Evolutionary conservation across 306 rosid genomes (phyloP).

Genomic region (Vigna angularis): DNA sequence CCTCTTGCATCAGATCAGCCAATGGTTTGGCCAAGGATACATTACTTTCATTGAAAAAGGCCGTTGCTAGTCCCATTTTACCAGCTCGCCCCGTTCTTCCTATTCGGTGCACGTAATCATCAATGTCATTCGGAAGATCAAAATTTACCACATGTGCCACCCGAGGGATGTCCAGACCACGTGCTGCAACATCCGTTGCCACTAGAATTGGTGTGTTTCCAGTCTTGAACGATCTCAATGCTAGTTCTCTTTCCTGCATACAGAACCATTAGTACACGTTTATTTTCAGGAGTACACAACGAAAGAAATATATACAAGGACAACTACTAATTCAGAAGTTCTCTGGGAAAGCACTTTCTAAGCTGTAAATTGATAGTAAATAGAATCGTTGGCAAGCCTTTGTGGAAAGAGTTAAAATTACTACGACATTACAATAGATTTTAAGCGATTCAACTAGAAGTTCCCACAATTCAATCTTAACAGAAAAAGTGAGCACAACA

Average conservation of each 20-base stretch:
- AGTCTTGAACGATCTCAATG: constrained; percentile 76
- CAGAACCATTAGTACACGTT: constrained; percentile 23
- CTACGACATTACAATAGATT: not conserved
- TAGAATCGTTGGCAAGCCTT: no score
- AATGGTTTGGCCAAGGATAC: constrained; percentile 68
- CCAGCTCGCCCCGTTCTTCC: constrained; percentile 91
- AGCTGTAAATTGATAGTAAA: no score
- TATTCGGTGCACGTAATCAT: constrained; percentile 85
- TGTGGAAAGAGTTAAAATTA: not conserved
- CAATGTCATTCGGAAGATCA: constrained; percentile 85
- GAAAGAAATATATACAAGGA: no score
- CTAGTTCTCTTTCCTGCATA: constrained; percentile 82
- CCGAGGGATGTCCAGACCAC: constrained; percentile 86
- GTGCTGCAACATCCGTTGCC: constrained; percentile 91
- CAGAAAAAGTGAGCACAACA: not conserved
- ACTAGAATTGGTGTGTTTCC: constrained; percentile 83
- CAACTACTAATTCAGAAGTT: no score
- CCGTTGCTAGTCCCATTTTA: constrained; percentile 82
- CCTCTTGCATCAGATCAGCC: constrained; percentile 83
- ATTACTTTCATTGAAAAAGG: constrained; percentile 76
- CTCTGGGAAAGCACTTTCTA: no score
- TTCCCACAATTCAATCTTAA: not conserved
- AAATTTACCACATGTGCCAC: constrained; percentile 86
- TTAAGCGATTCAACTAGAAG: constrained; percentile 12
- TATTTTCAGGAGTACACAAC: not conserved